These are phyloP conservation scores for Raddia guianensis DNA, from an alignment of 176 grass and related monocot genomes.

Conservation along the genomic window DNA sequence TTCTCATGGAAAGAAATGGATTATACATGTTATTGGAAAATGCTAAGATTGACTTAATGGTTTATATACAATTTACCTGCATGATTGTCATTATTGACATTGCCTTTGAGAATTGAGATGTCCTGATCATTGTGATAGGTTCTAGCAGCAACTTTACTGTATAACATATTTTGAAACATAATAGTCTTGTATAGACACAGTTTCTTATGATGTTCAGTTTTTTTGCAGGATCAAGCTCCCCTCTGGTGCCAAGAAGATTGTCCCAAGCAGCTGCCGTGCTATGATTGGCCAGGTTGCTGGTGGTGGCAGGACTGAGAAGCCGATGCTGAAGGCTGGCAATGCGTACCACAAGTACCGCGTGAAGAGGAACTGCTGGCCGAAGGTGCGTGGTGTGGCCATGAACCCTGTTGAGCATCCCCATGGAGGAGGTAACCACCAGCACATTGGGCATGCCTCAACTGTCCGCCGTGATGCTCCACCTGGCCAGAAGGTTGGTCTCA, in stretches of 20 bases:
- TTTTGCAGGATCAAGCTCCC: conserved; percentile 81
- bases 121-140: neutral
- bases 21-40: neutral
- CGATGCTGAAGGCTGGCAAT: conserved; percentile 78
- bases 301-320: conserved; percentile 93
- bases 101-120: neutral
- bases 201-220: neutral
- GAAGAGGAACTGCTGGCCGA: conserved; percentile 96
- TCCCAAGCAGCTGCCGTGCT: conserved; percentile 79
- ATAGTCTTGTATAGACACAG: neutral
- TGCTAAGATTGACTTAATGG: neutral
- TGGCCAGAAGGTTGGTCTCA: conserved; percentile 93
- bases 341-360: conserved; percentile 95
- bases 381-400: conserved; percentile 99
- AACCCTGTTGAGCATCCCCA: conserved; percentile 97
- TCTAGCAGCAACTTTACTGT: neutral
- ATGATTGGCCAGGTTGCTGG: conserved; percentile 94
- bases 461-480: conserved; percentile 88
- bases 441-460: conserved; percentile 90
- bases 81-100: neutral
- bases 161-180: neutral
- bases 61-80: neutral
- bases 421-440: conserved; percentile 97
- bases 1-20: neutral
- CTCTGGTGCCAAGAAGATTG: conserved; percentile 96